Percentiles rank a stretch among this genome's conserved stretches.
phyloP scores from a whole-genome alignment of 2,329 filamentous ascomycete species.

The Penicillium sp. region DNA sequence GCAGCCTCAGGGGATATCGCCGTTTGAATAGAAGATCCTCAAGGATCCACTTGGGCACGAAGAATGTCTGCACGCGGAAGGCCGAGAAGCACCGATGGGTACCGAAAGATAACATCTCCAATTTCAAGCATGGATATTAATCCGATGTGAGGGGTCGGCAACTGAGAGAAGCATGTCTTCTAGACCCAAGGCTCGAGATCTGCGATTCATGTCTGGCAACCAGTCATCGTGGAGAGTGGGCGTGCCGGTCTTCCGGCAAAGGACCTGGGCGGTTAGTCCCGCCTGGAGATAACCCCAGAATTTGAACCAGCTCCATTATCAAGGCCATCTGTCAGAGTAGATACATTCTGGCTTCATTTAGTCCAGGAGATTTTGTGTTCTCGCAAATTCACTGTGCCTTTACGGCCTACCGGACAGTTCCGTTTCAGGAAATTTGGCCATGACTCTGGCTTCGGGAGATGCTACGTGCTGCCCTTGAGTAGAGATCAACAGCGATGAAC shows the following conservation, averaged over 20 bases:
- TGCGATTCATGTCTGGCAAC: not conserved
- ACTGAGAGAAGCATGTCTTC: not conserved
- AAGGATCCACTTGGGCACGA: constrained; percentile 1
- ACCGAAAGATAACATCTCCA: constrained; percentile 9
- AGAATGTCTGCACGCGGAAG: constrained; percentile 1
- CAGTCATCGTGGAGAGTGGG: constrained; percentile 16
- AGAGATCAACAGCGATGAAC: not conserved
- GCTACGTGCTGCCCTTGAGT: not conserved
- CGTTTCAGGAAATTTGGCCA: not conserved
- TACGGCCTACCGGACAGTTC: not conserved
- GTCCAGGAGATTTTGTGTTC: not conserved
- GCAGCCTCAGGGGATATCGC: not conserved
- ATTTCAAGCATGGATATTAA: constrained; percentile 10
- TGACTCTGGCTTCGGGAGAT: not conserved
- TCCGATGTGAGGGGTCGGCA: constrained; percentile 11
- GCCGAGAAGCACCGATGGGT: constrained; percentile 19
- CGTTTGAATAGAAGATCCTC: not conserved
- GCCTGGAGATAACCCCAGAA: not conserved
- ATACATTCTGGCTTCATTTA: constrained; percentile 6
- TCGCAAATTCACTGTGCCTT: not conserved
- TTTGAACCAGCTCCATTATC: not conserved
- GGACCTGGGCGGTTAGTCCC: constrained; percentile 7
- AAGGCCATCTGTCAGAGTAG: constrained; percentile 1
- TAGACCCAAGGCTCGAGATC: not conserved
- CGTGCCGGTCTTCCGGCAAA: constrained; percentile 24